Evolutionary conservation across 768 basidiomycete species (phyloP), one percentile per base, ranked within the genome.

Genomic region (Rhodotorula diobovata): DNA sequence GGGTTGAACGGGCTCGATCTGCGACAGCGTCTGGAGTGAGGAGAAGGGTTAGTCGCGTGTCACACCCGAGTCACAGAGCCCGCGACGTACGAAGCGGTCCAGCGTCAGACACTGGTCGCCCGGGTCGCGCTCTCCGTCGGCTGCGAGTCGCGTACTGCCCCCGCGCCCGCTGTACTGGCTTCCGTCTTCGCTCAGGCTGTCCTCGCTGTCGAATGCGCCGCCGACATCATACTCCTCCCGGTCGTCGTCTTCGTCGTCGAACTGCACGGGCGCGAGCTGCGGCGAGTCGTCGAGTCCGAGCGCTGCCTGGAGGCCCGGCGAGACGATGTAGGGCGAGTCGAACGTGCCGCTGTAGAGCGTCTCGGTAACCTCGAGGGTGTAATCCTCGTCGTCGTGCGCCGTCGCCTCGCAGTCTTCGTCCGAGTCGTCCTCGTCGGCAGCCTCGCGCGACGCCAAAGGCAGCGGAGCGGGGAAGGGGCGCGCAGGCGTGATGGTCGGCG

Each of bases 1-100:
- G 46, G 93, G 87, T n/a, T 43, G 83, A 82, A 23, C 90, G 77
- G 45, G 71, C 67, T 66, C 78, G 78, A 25, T 5, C 4, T 20
- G 54, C 18, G 30, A n/a, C 30, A n/a, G 53, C 30, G 14, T 54
- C 53, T 54, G 53, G 4, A 15, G 28, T n/a, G 30, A 1, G 12
- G 28, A 15, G 15, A 2, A 10, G 28, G 20, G n/a, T n/a, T n/a
- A n/a, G n/a, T n/a, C n/a, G n/a, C n/a, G n/a, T n/a, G n/a, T n/a
- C n/a, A n/a, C n/a, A n/a, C n/a, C n/a, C n/a, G 12, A 32, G 3
- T 53, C n/a, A 32, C 3, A 2, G 46, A 21, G 46, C 20, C 18
- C 25, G 10, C 21, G 21, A 28, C 30, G 34, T 30, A 32, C 41
- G 23, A 67, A 55, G 32, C 67, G 66, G 41, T 72, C 70, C 51